phyloP scores from a whole-genome alignment of 371 early-diverging fungal genomes.

The Rhizopus stolonifer region DNA sequence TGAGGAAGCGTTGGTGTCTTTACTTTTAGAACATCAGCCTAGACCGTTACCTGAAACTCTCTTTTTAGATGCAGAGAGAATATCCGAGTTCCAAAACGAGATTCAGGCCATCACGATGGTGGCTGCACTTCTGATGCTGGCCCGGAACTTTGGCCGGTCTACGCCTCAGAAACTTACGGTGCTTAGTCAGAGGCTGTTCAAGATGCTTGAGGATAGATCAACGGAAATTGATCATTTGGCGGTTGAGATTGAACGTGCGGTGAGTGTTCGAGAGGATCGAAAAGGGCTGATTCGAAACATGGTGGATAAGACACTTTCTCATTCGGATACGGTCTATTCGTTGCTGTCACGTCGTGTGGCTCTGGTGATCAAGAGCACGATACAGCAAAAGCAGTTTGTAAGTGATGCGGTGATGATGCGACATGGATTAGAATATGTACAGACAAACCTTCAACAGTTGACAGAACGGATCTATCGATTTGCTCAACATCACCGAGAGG shows the following conservation, averaged over 20 bases:
- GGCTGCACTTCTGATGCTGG: slow-evolving; percentile 67
- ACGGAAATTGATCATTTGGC: slow-evolving; percentile 55
- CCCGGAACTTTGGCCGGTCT: slow-evolving; percentile 56
- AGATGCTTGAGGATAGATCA: slow-evolving; percentile 49
- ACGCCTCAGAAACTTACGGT: slow-evolving; percentile 18
- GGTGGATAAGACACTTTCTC: slow-evolving; percentile 73
- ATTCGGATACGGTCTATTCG: slow-evolving; percentile 66
- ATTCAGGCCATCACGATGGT: slow-evolving; percentile 65
- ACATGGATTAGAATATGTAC: slow-evolving; percentile 65
- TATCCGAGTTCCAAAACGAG: slow-evolving; percentile 66
- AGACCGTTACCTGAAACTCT: slow-evolving; percentile 68
- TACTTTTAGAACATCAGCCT: slow-evolving; percentile 37
- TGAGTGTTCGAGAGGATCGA: slow-evolving; percentile 32
- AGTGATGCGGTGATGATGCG: slow-evolving; percentile 46
- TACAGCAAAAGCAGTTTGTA: slow-evolving; percentile 54
- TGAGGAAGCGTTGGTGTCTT: slow-evolving; percentile 63
- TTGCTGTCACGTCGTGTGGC: slow-evolving; percentile 64
- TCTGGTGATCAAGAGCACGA: slow-evolving; percentile 47
- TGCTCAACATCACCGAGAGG: slow-evolving; percentile 66
- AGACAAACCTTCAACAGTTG: slow-evolving; percentile 52
- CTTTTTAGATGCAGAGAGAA: slow-evolving; percentile 60
- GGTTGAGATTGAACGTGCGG: slow-evolving; percentile 37
- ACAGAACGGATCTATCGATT: slow-evolving; percentile 46
- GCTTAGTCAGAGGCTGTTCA: slow-evolving; percentile 53
- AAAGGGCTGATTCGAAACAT: slow-evolving; percentile 56